Percentiles rank a stretch among this genome's conserved stretches.
Conservation (phyloP, 2,329 filamentous ascomycete genomes). For the Exophiala mesophila region DNA sequence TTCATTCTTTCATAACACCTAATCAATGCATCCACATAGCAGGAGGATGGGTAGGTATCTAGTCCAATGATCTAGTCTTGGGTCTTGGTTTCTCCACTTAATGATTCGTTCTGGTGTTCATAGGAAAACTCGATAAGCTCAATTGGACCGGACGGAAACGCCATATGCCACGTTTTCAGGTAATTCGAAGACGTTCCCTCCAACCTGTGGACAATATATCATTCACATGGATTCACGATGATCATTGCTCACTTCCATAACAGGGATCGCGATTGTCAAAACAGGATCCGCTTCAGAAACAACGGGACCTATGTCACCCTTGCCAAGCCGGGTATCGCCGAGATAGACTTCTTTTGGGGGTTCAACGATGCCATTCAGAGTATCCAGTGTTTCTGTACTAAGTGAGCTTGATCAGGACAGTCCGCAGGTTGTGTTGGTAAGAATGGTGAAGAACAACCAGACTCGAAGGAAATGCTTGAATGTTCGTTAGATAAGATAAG, state of each 20-base stretch:
- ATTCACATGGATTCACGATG: no score
- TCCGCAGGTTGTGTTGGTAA: no score
- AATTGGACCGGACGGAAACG: not conserved
- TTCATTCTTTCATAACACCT: not conserved
- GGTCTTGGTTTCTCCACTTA: not conserved
- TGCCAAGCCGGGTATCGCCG: not conserved
- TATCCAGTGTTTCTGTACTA: not conserved
- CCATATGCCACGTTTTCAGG: not conserved
- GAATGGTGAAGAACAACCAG: constrained; percentile 2
- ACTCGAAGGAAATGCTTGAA: no score
- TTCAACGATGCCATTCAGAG: not conserved
- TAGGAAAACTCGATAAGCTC: not conserved
- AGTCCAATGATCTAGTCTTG: not conserved
- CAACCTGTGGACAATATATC: no score
- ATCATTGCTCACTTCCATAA: no score
- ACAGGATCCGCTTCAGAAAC: not conserved
- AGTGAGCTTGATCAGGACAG: no score
- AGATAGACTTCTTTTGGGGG: not conserved
- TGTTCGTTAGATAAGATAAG: no score
- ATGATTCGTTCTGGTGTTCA: not conserved
- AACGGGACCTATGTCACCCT: not conserved
- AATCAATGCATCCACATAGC: not conserved
- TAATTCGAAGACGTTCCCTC: no score
- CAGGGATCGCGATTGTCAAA: not conserved
- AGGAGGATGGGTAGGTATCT: not conserved